Evolutionary conservation across 1,284 basidiomycete genomes (phyloP), one percentile per base, ranked within the genome.

Genomic region (Pseudozyma sp.): DNA sequence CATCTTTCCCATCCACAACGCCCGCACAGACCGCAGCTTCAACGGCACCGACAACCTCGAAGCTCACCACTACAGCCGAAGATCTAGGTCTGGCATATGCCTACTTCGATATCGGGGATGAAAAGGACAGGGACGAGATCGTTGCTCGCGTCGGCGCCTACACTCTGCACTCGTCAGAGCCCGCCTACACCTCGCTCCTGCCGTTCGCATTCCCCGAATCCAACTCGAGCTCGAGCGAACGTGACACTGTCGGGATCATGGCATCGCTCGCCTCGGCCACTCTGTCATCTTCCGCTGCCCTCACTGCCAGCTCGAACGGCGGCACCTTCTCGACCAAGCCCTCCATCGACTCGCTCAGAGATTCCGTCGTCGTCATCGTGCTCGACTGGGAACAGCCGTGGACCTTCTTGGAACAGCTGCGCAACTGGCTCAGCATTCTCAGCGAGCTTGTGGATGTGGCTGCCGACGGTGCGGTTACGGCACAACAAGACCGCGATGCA

Each of bases 311-410:
- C 9, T 33, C 42, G 7, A 50, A 37, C 24, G 45, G 24, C 24
- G 24, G 51, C 14, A 14, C 44, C n/a, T 17, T 50, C 13, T 17
- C 55, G 11, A 51, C 67, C 1, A 67, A 52, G 9, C 61, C 75
- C 4, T 78, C 79, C 13, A 66, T 81, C 56, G 66, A 62, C 16
- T 87, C 90, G 6, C 85, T 94, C 9, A 88, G 90, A 39, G 92
- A 96, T 79, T 92, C 93, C 0, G 87, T 94, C 13, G 89, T 94
- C 50, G 87, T 97, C 77, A 92, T 98, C 76, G 89, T 91, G 0
- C 87, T 98, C n/a, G 96, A 99, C 84, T 98, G 95, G 96, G 94
- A 94, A 75, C 89, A 89, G 75, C 96, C 96, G 0, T 94, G 92
- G 90, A 89, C 90, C 0, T 97, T 98, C 85, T 85, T 96, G 1